Evolutionary conservation across 2,329 filamentous ascomycete genomes (phyloP), one percentile per base, ranked within the genome.

Genomic region (Trichoderma sp.): DNA sequence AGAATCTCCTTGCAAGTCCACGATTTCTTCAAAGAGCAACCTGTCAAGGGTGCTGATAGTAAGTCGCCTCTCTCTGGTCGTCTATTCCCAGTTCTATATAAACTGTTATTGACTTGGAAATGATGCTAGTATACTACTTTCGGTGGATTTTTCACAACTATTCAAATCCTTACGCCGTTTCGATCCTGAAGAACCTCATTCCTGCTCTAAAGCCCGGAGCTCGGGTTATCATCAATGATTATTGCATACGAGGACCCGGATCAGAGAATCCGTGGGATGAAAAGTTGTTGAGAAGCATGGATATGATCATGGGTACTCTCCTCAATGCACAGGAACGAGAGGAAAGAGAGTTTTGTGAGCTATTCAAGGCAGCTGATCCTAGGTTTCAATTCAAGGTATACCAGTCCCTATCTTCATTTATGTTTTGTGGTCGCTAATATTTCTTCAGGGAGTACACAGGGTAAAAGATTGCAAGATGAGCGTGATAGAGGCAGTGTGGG

Each of bases 111-210:
- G 23, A 55, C 36, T 47, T 8, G 4, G 39, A 15, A 28, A n/a
- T 11, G 32, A 26, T 7, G 9, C 20, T 64, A 84, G 81, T 89
- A 20, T 91, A 90, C 79, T 83, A 87, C 74, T 85, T 90, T 78
- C 85, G 87, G 62, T 86, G 85, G 83, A 89, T 91, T 73, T 78
- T 91, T 8, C 88, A 91, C 77, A 89, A 91, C 79, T 88, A 88
- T 80, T 85, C 87, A 0, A 88, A 88, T 15, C 83, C 83, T 3
- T 86, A 88, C 69, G 83, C 84, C 4, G 76, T 85, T 58, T 81
- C 82, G 58, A 85, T 89, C 50, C 79, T 87, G 47, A 81, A 82
- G 72, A 84, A 83, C 23, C 80, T 90, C 9, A 79, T 88, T 2
- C 87, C 88, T 1, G 84, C 87, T 39, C 78, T 90, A 66, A 87